phyloP scores from a whole-genome alignment of 768 basidiomycete species.

The Collybia mongolica region DNA sequence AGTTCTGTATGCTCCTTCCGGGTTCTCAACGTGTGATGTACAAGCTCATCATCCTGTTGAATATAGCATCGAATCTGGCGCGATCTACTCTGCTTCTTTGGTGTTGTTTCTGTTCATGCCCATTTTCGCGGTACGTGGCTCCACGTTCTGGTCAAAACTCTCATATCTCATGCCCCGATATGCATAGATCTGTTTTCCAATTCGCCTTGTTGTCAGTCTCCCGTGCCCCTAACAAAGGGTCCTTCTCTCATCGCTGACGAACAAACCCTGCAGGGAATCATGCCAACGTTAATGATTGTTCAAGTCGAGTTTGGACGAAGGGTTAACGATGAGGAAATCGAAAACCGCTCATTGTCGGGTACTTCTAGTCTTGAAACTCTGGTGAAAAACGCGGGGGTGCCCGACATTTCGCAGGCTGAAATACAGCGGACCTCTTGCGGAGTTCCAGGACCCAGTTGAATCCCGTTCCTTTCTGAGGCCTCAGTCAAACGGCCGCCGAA shows the following conservation, averaged over 20 bases:
- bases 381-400: no score
- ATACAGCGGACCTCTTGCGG: no score
- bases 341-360: no score
- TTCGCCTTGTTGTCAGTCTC: not conserved
- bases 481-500: no score
- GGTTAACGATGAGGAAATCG: no score
- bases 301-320: constrained; percentile 12
- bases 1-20: not conserved
- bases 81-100: not conserved
- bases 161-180: not conserved
- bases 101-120: not conserved
- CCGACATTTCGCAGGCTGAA: no score
- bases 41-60: not conserved
- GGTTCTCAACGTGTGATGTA: not conserved
- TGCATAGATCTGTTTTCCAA: not conserved
- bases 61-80: not conserved
- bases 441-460: no score
- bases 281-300: constrained; percentile 22
- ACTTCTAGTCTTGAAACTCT: no score
- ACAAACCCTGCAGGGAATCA: constrained; percentile 15
- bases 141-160: not conserved
- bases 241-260: not conserved
- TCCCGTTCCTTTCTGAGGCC: no score
- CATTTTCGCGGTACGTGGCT: not conserved
- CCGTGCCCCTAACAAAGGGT: not conserved